Conservation (phyloP, 305 asterid species). For the Fraxinus albicans region DNA sequence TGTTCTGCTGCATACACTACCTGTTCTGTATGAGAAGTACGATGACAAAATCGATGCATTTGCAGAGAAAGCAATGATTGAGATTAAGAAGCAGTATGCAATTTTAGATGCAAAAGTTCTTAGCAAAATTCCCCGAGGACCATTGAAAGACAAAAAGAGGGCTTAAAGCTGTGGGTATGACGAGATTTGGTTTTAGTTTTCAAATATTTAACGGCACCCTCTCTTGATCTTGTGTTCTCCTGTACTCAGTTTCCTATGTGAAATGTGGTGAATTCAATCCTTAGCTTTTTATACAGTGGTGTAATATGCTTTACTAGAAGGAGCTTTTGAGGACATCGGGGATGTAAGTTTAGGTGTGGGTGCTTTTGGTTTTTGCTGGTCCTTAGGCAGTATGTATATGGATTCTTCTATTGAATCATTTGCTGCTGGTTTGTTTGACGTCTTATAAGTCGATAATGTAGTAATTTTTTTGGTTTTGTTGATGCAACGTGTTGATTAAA, state of each 20-base stretch:
- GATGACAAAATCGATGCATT: constrained; percentile 69
- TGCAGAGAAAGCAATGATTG: constrained; percentile 70
- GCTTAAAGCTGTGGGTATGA: constrained; percentile 27
- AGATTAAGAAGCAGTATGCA: constrained; percentile 71
- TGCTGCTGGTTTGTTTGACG: neutral
- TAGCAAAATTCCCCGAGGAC: constrained; percentile 72
- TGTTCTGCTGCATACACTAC: constrained; percentile 71
- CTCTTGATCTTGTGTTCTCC: neutral
- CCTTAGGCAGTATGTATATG: neutral
- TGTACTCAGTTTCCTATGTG: neutral
- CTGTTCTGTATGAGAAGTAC: constrained; percentile 78
- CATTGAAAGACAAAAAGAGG: constrained; percentile 55
- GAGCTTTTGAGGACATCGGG: neutral
- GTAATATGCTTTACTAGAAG: constrained; percentile 6
- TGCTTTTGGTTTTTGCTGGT: neutral
- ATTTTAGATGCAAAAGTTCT: constrained; percentile 62
- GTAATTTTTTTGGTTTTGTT: neutral
- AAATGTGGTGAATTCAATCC: constrained; percentile 8
- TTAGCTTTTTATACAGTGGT: neutral
- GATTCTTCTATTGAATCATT: neutral
- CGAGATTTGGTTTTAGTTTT: neutral
- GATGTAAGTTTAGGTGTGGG: neutral
- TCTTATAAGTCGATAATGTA: neutral
- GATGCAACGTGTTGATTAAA: neutral
- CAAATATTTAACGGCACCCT: neutral